Evolutionary conservation across 1,139 yeast species (phyloP).

Genomic region (Starmera stellimalicola): DNA sequence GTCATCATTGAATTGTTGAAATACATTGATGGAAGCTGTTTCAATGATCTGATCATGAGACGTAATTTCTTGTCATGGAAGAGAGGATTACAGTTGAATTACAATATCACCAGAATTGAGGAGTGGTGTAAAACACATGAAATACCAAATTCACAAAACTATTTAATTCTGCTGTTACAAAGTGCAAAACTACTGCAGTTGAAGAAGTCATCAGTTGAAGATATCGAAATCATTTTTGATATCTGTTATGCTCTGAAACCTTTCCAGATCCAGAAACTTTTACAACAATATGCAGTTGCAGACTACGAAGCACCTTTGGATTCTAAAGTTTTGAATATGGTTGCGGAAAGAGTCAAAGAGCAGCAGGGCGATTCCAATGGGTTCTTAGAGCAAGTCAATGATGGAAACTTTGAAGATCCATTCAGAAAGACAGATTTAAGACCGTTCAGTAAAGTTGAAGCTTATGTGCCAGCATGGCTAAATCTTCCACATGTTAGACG

Average conservation of each 20-base stretch:
- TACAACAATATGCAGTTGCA: slow-evolving; percentile 83
- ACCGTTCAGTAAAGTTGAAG: slow-evolving; percentile 83
- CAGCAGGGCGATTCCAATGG: slow-evolving; percentile 47
- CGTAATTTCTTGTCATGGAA: slow-evolving; percentile 95
- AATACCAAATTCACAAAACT: slow-evolving; percentile 81
- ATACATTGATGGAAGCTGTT: slow-evolving; percentile 88
- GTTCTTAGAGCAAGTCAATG: slow-evolving; percentile 48
- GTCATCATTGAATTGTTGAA: slow-evolving; percentile 78
- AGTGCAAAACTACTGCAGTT: slow-evolving; percentile 90
- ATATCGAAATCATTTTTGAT: slow-evolving; percentile 87
- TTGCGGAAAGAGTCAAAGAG: slow-evolving; percentile 76
- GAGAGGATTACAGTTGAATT: slow-evolving; percentile 93
- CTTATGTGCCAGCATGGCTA: slow-evolving; percentile 94
- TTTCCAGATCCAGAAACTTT: slow-evolving; percentile 84
- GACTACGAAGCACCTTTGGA: slow-evolving; percentile 95
- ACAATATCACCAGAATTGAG: slow-evolving; percentile 91
- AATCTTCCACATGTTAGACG: slow-evolving; percentile 83
- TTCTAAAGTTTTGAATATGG: slow-evolving; percentile 70
- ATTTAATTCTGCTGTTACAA: slow-evolving; percentile 83
- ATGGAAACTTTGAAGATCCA: slow-evolving; percentile 82
- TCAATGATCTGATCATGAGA: slow-evolving; percentile 93
- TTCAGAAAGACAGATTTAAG: slow-evolving; percentile 81
- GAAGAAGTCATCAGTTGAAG: slow-evolving; percentile 82
- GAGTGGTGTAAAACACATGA: slow-evolving; percentile 99
- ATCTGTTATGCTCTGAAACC: slow-evolving; percentile 93